These are phyloP conservation scores for Physcomitrellopsis africana DNA, from an alignment of 225 moss, liverwort and hornwort species.

Conservation along the genomic window DNA sequence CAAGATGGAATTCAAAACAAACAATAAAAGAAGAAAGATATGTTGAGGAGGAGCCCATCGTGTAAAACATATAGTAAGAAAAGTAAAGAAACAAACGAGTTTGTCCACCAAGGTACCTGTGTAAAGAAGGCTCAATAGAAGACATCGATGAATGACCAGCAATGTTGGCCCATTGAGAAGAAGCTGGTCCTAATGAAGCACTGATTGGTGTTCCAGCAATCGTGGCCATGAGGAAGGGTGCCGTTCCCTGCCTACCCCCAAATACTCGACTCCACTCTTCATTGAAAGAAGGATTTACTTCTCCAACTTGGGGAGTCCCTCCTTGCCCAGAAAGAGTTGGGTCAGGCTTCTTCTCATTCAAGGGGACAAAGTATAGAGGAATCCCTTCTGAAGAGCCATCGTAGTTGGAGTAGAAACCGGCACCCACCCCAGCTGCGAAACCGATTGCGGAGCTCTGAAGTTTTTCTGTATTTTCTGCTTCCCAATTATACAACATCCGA, in stretches of 20 bases:
- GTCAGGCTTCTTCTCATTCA: conserved; percentile 75
- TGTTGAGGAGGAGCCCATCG: not conserved
- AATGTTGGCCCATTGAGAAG: conserved; percentile 96
- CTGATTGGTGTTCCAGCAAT: conserved; percentile 68
- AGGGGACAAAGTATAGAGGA: conserved; percentile 85
- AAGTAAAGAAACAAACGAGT: conserved; percentile 14
- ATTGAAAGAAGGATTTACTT: conserved; percentile 67
- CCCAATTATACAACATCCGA: conserved; percentile 89
- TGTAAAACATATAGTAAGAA: not conserved
- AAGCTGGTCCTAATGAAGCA: conserved; percentile 85
- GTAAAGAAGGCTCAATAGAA: conserved; percentile 80
- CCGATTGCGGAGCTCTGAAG: conserved; percentile 90
- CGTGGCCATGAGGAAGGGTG: conserved; percentile 75
- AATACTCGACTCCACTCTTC: conserved; percentile 97
- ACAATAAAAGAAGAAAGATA: no score
- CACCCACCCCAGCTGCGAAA: conserved; percentile 88
- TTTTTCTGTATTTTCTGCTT: conserved; percentile 88
- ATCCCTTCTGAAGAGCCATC: conserved; percentile 98
- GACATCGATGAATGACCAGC: conserved; percentile 75
- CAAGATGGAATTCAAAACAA: no score
- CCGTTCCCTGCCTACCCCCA: conserved; percentile 69
- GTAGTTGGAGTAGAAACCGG: conserved; percentile 94
- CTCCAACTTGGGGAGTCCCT: conserved; percentile 50
- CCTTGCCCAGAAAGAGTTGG: conserved; percentile 51
- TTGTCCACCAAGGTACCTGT: conserved; percentile 53